Percentiles rank a stretch among this genome's conserved stretches.
Conservation (phyloP, 1,139 yeast species). For the Saccharomyces hybrid region DNA sequence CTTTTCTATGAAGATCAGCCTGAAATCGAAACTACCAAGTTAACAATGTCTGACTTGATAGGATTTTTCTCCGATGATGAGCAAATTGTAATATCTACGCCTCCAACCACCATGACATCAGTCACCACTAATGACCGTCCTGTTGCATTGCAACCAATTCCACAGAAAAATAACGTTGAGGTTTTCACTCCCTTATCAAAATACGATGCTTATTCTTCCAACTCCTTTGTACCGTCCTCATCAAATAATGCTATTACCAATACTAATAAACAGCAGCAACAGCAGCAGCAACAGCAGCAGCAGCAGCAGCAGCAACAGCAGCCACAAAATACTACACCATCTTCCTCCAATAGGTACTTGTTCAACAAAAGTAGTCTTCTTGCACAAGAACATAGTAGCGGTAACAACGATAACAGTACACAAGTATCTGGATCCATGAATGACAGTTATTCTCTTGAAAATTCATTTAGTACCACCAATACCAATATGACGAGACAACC, state of each 20-base stretch:
- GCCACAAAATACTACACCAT: not conserved
- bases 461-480: not conserved
- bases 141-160: conserved; percentile 1
- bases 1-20: conserved; percentile 19
- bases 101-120: not conserved
- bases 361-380: not conserved
- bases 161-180: not conserved
- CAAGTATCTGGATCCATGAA: not conserved
- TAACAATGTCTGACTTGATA: conserved; percentile 10
- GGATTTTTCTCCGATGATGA: conserved; percentile 10
- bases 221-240: conserved; percentile 19
- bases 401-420: not conserved
- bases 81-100: conserved; percentile 1
- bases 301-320: conserved; percentile 1
- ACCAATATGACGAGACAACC: conserved; percentile 2
- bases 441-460: not conserved
- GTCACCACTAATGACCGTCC: not conserved
- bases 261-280: not conserved
- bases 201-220: conserved; percentile 21
- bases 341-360: conserved; percentile 1
- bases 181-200: conserved; percentile 8
- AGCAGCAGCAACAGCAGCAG: conserved; percentile 3
- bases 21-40: conserved; percentile 6
- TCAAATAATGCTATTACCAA: not conserved
- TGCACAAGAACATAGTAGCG: not conserved